phyloP scores from a whole-genome alignment of 2,329 filamentous ascomycete species.

The Cryphonectria naterciae region DNA sequence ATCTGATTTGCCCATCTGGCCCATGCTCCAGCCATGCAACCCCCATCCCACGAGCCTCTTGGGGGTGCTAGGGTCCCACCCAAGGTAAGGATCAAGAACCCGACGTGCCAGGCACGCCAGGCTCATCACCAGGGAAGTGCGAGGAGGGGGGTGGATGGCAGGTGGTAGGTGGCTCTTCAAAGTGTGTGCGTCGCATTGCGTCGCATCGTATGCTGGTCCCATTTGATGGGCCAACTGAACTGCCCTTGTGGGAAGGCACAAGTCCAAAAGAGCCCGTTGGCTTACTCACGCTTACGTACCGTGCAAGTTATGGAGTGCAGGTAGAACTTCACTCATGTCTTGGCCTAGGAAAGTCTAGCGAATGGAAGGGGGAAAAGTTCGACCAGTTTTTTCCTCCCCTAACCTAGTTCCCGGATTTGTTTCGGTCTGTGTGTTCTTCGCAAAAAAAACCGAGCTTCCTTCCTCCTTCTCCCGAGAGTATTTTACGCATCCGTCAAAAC shows the following conservation, averaged over 20 bases:
- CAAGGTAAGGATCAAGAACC: background rate
- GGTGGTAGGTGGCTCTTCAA: background rate
- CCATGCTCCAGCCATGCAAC: background rate
- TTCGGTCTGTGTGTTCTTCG: constrained; percentile 5
- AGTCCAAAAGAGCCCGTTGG: background rate
- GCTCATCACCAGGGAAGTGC: background rate
- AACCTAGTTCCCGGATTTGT: background rate
- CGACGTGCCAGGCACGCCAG: background rate
- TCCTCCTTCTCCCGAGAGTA: background rate
- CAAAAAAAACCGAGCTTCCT: background rate
- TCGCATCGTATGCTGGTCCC: background rate
- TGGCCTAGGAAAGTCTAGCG: background rate
- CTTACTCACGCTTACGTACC: constrained; percentile 3
- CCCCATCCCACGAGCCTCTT: background rate
- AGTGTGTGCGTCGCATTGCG: background rate
- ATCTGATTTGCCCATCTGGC: constrained; percentile 11
- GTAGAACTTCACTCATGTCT: background rate
- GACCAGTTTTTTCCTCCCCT: background rate
- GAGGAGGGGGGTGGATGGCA: background rate
- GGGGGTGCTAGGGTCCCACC: background rate
- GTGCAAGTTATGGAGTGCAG: background rate
- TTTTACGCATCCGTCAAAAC: background rate
- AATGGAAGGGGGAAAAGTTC: background rate
- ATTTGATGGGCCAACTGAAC: background rate
- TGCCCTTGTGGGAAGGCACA: constrained; percentile 6